A percentile compares a stretch with the other conserved stretches of the same genome.
phyloP scores from a whole-genome alignment of 2,329 filamentous ascomycete genomes.

The Chaetomium olivaceum region DNA sequence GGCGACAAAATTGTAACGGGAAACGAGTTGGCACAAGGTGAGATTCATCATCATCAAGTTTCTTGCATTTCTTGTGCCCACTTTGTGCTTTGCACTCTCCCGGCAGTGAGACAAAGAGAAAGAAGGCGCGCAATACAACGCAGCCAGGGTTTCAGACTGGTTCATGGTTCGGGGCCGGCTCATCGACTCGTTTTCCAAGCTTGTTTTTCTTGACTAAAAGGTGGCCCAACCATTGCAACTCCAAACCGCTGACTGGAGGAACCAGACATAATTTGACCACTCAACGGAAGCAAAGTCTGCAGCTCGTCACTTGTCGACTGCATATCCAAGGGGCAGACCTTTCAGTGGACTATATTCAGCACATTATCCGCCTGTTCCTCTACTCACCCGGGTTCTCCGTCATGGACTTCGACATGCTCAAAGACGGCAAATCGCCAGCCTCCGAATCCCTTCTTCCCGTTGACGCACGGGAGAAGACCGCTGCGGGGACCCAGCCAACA shows the following conservation, averaged over 20 bases:
- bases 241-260: slow-evolving; percentile 5
- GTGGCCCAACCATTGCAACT: slow-evolving; percentile 1
- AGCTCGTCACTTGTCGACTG: not conserved
- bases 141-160: not conserved
- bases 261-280: slow-evolving; percentile 10
- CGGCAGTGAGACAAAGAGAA: not conserved
- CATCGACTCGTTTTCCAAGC: not conserved
- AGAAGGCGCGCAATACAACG: not conserved
- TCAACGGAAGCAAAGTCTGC: not conserved
- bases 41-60: not conserved
- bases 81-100: not conserved
- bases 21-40: not conserved
- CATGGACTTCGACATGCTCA: slow-evolving; percentile 22
- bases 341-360: slow-evolving; percentile 6
- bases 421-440: slow-evolving; percentile 17
- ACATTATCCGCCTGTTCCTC: not conserved
- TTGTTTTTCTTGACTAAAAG: slow-evolving; percentile 6
- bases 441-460: slow-evolving; percentile 21
- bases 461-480: slow-evolving; percentile 21
- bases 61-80: not conserved
- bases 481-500: not conserved
- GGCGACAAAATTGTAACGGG: not conserved
- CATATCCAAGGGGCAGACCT: not conserved
- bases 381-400: not conserved
- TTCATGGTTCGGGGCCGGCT: not conserved